Evolutionary conservation across 768 basidiomycete genomes (phyloP).

Genomic region (Hemileccinum rubropunctum): DNA sequence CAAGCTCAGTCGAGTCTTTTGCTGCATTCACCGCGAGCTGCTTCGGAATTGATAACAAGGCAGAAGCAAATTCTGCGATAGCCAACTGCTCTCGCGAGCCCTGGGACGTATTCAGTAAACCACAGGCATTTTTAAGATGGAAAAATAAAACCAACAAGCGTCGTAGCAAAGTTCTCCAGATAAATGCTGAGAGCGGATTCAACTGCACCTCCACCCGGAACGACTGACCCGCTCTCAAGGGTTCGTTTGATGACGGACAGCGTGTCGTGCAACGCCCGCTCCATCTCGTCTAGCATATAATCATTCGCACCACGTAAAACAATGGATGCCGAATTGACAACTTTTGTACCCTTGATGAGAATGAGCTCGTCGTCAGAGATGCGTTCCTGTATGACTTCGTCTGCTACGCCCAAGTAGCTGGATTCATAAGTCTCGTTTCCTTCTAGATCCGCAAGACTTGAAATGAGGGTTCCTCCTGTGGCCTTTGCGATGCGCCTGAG

Average conservation of each 20-base stretch:
- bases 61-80: conserved; percentile 96
- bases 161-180: conserved; percentile 97
- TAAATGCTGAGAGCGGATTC: conserved; percentile 97
- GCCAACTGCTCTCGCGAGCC: conserved; percentile 98
- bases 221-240: conserved; percentile 91
- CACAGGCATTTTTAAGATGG: neutral
- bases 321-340: conserved; percentile 90
- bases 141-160: conserved; percentile 60
- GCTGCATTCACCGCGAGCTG: conserved; percentile 97
- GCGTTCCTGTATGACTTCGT: conserved; percentile 95
- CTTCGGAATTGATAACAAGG: conserved; percentile 93
- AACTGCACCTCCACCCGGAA: conserved; percentile 96
- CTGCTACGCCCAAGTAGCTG: conserved; percentile 84
- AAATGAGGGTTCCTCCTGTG: conserved; percentile 90
- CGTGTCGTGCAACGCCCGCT: conserved; percentile 91
- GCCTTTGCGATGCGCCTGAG: conserved; percentile 95
- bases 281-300: conserved; percentile 99
- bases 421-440: conserved; percentile 98
- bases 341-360: conserved; percentile 95
- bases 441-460: conserved; percentile 92
- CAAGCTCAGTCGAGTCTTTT: conserved; percentile 96
- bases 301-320: conserved; percentile 97
- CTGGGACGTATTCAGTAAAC: conserved; percentile 39
- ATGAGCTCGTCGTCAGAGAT: conserved; percentile 99
- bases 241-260: conserved; percentile 96